Conservation (phyloP, 2,329 filamentous ascomycete genomes). For the Claviceps humidiphila region DNA sequence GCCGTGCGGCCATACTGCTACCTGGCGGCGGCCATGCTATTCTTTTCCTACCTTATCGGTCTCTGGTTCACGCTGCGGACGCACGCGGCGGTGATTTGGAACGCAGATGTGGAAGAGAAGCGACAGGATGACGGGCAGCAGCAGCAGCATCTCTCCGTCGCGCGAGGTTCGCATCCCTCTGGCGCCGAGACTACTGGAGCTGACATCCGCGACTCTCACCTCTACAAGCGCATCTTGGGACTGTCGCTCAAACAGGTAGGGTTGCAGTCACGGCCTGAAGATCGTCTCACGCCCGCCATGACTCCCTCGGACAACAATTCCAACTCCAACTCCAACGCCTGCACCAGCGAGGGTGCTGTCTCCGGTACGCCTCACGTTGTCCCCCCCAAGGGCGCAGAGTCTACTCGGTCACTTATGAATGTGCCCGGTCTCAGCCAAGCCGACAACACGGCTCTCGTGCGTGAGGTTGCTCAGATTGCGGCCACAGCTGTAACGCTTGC, state of each 20-base stretch:
- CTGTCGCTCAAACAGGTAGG: slow-evolving; percentile 81
- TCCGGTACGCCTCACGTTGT: slow-evolving; percentile 55
- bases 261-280: slow-evolving; percentile 40
- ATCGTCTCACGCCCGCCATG: slow-evolving; percentile 25
- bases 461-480: slow-evolving; percentile 85
- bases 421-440: slow-evolving; percentile 65
- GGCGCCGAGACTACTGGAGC: slow-evolving; percentile 36
- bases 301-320: slow-evolving; percentile 17
- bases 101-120: slow-evolving; percentile 68
- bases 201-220: slow-evolving; percentile 73
- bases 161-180: slow-evolving; percentile 23
- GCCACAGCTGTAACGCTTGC: slow-evolving; percentile 82
- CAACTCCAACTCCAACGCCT: slow-evolving; percentile 25
- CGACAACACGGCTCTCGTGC: slow-evolving; percentile 68
- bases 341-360: slow-evolving; percentile 25
- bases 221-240: slow-evolving; percentile 87
- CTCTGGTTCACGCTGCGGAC: slow-evolving; percentile 92
- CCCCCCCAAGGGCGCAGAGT: slow-evolving; percentile 48
- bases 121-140: slow-evolving; percentile 42
- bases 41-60: slow-evolving; percentile 86
- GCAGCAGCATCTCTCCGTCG: slow-evolving; percentile 20
- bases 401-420: slow-evolving; percentile 31
- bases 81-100: slow-evolving; percentile 96
- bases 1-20: slow-evolving; percentile 91
- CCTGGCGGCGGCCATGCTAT: slow-evolving; percentile 71